A percentile compares a stretch with the other conserved stretches of the same genome.
Conservation (phyloP, 768 basidiomycete genomes). For the Harrya chromipes region DNA sequence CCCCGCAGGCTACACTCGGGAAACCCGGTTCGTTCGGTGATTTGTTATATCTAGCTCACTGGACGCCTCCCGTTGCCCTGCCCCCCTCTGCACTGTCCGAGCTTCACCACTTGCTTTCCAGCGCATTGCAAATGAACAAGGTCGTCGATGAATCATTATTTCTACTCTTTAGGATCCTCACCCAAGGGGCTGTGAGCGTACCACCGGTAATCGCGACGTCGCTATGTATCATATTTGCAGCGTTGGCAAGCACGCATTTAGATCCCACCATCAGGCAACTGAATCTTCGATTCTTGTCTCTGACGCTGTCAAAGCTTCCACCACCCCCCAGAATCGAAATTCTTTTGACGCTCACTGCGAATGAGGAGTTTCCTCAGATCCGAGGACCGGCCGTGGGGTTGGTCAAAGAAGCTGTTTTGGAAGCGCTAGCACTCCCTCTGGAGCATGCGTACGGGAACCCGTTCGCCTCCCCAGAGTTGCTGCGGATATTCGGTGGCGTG, state of each 20-base stretch:
- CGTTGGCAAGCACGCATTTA: slow-evolving; percentile 60
- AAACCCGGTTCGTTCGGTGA: slow-evolving; percentile 27
- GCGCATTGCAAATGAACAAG: slow-evolving; percentile 51
- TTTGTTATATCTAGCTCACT: slow-evolving; percentile 25
- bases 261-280: slow-evolving; percentile 57
- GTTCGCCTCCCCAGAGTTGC: slow-evolving; percentile 54
- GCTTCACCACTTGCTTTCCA: slow-evolving; percentile 42
- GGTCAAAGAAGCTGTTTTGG: slow-evolving; percentile 63
- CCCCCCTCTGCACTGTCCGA: slow-evolving; percentile 14
- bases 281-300: slow-evolving; percentile 56
- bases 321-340: slow-evolving; percentile 50
- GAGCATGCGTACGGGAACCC: slow-evolving; percentile 29
- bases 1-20: slow-evolving; percentile 1
- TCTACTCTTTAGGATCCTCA: slow-evolving; percentile 40
- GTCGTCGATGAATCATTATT: slow-evolving; percentile 61
- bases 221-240: slow-evolving; percentile 49
- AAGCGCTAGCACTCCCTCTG: slow-evolving; percentile 38
- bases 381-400: slow-evolving; percentile 65
- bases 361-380: slow-evolving; percentile 60
- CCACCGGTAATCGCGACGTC: slow-evolving; percentile 46
- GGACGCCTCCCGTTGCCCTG: slow-evolving; percentile 13
- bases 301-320: slow-evolving; percentile 48
- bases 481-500: slow-evolving; percentile 57
- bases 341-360: slow-evolving; percentile 49
- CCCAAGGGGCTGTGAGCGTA: slow-evolving; percentile 18